These are phyloP conservation scores for Phytophthora sansomeana DNA, from an alignment of 352 stramenopile genomes.

Conservation along the genomic window DNA sequence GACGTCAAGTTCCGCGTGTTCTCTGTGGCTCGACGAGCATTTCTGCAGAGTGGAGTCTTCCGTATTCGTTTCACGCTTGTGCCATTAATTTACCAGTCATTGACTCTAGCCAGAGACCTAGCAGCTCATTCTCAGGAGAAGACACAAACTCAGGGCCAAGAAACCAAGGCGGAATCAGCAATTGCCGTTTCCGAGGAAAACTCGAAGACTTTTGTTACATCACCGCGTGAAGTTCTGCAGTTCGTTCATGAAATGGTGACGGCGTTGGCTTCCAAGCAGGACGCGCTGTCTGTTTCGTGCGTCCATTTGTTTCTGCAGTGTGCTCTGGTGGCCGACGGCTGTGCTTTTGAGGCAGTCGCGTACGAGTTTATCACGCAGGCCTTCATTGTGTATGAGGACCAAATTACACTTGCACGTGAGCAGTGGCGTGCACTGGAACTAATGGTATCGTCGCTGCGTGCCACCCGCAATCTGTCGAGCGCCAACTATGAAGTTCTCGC, in stretches of 20 bases:
- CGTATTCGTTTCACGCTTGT: conserved; percentile 94
- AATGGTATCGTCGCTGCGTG: conserved; percentile 91
- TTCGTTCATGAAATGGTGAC: conserved; percentile 98
- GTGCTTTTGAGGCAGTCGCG: conserved; percentile 90
- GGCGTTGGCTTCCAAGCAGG: conserved; percentile 84
- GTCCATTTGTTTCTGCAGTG: conserved; percentile 96
- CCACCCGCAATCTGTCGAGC: conserved; percentile 79
- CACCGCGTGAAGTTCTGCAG: conserved; percentile 95
- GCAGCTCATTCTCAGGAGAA: conserved; percentile 21
- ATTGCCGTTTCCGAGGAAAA: neutral
- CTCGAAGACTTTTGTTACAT: conserved; percentile 42
- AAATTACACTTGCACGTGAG: conserved; percentile 92
- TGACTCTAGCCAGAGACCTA: conserved; percentile 81
- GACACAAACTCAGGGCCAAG: conserved; percentile 24
- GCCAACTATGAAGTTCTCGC: conserved; percentile 95
- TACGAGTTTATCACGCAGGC: conserved; percentile 97
- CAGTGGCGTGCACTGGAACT: conserved; percentile 91
- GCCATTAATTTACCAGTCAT: conserved; percentile 92
- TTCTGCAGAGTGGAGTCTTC: conserved; percentile 86
- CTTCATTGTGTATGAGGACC: conserved; percentile 98
- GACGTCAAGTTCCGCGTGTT: conserved; percentile 69
- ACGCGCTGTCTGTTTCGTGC: conserved; percentile 73
- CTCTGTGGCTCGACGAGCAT: conserved; percentile 67
- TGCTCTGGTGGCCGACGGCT: conserved; percentile 89
- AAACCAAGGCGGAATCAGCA: conserved; percentile 18